Base-by-base conservation (phyloP, 2,329 filamentous ascomycete species). In the Pyrenochaeta sp. region DNA sequence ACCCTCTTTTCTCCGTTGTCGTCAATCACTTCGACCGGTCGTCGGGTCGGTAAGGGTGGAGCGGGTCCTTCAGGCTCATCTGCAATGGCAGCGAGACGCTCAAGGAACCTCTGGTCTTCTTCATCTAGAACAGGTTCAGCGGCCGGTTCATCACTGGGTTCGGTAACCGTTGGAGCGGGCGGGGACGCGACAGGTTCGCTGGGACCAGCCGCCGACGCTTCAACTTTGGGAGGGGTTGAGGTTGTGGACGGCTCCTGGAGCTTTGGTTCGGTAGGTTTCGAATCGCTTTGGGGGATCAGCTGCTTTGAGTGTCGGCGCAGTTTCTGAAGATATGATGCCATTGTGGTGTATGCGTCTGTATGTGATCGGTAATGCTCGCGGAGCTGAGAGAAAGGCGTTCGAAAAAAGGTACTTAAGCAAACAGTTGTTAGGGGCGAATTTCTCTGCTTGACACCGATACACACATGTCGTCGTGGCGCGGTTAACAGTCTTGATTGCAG, bases 61-160 rank as follows among this genome's bases (percentile, higher is more conserved):
- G 77, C 75, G 3, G 74, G 64, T 31, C 71, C 67, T 56, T 75
- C 73, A 10, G 72, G 71, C 54, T 75, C 74, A 43, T 74, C 69
- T 15, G 77, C 74, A 31, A 80, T 77, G 7, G 80, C 77, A 2
- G 80, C 81, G 29, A 86, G 80, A 30, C 75, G 75, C 48, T 79
- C 76, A 30, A 87, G 72, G 61, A 87, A 87, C 46, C 79, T 76
- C 61, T 87, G 83, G 56, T 88, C 85, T 63, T 86, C 85, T n/a
- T 83, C 79, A 15, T 82, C 85, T n/a, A 87, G 69, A 2, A 87
- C 80, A 5, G 80, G 67, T 64, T 72, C 71, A 15, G 63, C 58
- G 32, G 61, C 64, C 23, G 61, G 62, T 37, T 74, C 67, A 30
- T 74, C 66, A 49, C 53, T 58, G 3, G 66, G 64, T 20, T 68